Evolutionary conservation across 352 stramenopile species (phyloP).

Genomic region (Phytophthora capsici): DNA sequence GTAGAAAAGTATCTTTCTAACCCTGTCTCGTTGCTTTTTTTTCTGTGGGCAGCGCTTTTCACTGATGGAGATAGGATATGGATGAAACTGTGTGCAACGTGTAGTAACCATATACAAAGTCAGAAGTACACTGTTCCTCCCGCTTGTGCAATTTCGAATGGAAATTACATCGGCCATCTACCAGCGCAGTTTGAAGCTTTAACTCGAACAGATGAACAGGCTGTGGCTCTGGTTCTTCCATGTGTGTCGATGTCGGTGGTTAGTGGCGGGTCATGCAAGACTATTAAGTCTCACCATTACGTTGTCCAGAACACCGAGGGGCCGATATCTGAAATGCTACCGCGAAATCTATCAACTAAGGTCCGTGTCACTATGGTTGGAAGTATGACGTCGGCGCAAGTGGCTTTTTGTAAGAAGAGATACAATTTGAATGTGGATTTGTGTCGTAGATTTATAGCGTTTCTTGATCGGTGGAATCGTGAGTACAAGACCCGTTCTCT

Average conservation of each 20-base stretch:
- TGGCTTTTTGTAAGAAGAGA: not conserved
- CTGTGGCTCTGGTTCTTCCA: too few relatives aligned
- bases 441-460: not conserved
- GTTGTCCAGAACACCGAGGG: constrained; percentile 17
- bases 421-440: constrained; percentile 1
- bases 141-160: constrained; percentile 3
- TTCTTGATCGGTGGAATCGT: not conserved
- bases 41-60: not conserved
- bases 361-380: constrained; percentile 9
- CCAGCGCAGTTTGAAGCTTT: not conserved
- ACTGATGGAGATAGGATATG: not conserved
- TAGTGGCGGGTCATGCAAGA: not conserved
- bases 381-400: not conserved
- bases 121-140: not conserved
- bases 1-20: too few relatives aligned
- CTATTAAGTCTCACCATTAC: constrained; percentile 21
- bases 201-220: constrained; percentile 8
- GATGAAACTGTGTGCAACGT: not conserved
- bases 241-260: constrained; percentile 14
- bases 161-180: constrained; percentile 11
- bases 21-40: too few relatives aligned
- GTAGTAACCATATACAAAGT: not conserved
- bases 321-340: constrained; percentile 7
- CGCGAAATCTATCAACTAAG: not conserved
- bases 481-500: not conserved